These are phyloP conservation scores for Yueomyces sp. DNA, from an alignment of 805 yeast genomes.

Conservation along the genomic window DNA sequence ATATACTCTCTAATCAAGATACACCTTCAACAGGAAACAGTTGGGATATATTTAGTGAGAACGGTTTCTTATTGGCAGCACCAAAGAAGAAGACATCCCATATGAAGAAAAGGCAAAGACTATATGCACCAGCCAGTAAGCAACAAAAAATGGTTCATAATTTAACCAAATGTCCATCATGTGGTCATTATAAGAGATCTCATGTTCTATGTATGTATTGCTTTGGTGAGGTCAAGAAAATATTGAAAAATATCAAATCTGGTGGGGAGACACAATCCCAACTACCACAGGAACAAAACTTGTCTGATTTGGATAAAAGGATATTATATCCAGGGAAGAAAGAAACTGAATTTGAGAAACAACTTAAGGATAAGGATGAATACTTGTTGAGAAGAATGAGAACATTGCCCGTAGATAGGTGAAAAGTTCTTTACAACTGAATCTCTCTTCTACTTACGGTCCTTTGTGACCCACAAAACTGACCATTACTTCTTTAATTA, in stretches of 20 bases:
- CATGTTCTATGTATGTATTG: constrained; percentile 91
- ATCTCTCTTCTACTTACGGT: too few relatives aligned
- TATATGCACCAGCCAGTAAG: constrained; percentile 71
- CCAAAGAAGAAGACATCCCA: constrained; percentile 92
- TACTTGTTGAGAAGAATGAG: constrained; percentile 43
- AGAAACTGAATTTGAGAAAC: constrained; percentile 31
- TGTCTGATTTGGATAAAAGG: constrained; percentile 46
- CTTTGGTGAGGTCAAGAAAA: constrained; percentile 62
- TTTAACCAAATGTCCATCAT: constrained; percentile 84
- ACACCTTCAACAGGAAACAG: too few relatives aligned
- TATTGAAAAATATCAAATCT: constrained; percentile 41
- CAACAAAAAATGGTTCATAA: constrained; percentile 64
- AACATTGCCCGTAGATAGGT: constrained; percentile 32
- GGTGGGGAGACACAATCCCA: constrained; percentile 14
- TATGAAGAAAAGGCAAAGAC: constrained; percentile 70
- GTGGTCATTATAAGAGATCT: constrained; percentile 84
- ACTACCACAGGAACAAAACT: constrained; percentile 18
- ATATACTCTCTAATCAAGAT: too few relatives aligned
- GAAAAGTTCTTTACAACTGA: too few relatives aligned
- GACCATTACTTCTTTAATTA: too few relatives aligned
- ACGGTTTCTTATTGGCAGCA: constrained; percentile 47
- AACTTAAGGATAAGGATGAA: constrained; percentile 38
- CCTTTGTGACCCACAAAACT: too few relatives aligned
- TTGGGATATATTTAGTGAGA: too few relatives aligned
- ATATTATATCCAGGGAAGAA: constrained; percentile 65